A percentile compares a stretch with the other conserved stretches of the same genome.
Conservation (phyloP, 441 rosid species). For the Syzygium malaccense region DNA sequence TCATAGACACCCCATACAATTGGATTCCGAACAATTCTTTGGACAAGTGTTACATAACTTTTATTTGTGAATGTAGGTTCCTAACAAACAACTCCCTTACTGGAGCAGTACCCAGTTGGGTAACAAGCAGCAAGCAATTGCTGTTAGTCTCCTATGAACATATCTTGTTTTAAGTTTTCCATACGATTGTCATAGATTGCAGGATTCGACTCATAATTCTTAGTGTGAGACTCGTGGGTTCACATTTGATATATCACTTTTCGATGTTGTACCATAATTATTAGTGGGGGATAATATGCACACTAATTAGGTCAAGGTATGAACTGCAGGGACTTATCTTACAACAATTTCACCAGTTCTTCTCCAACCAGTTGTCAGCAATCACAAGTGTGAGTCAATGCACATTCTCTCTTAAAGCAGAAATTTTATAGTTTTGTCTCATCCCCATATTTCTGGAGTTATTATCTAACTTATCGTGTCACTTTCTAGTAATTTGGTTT, state of each 20-base stretch:
- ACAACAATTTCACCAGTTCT: slow-evolving; percentile 66
- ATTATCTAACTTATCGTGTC: background rate
- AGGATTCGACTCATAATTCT: background rate
- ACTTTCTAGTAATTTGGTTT: slow-evolving; percentile 56
- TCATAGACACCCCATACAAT: background rate
- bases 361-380: slow-evolving; percentile 29
- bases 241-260: background rate
- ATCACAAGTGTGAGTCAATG: slow-evolving; percentile 33
- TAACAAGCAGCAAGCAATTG: background rate
- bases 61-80: slow-evolving; percentile 31
- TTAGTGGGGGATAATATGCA: no score
- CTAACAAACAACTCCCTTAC: slow-evolving; percentile 57
- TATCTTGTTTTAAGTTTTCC: background rate
- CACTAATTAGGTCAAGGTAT: background rate
- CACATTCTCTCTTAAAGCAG: background rate
- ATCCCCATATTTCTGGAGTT: background rate
- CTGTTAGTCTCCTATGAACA: slow-evolving; percentile 25
- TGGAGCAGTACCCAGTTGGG: slow-evolving; percentile 50
- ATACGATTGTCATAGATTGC: background rate
- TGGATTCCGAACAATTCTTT: background rate
- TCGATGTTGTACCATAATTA: background rate
- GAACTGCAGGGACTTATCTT: slow-evolving; percentile 71
- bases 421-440: background rate
- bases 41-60: background rate
- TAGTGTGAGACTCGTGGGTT: background rate